Evolutionary conservation across 2,329 filamentous ascomycete genomes (phyloP).

Genomic region (Fusarium oxysporum): DNA sequence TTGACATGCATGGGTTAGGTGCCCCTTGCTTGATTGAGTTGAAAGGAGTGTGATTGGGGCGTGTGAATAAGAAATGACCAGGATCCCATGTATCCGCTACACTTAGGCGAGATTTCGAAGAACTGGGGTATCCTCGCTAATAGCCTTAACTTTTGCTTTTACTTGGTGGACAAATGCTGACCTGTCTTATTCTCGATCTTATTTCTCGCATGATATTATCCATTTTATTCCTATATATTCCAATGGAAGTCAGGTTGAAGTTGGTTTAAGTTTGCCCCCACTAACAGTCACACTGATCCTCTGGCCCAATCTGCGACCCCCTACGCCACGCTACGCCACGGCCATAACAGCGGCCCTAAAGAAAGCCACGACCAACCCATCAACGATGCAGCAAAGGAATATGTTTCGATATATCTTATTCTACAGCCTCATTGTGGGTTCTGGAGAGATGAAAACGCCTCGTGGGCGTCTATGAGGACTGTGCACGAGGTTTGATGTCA

Average conservation of each 20-base stretch:
- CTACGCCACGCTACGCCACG: slow-evolving; percentile 34
- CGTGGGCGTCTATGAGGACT: slow-evolving; percentile 1
- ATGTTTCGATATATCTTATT: slow-evolving; percentile 15
- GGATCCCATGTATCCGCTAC: slow-evolving; percentile 20
- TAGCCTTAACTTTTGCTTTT: slow-evolving; percentile 2
- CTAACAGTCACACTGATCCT: slow-evolving; percentile 29
- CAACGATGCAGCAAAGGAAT: slow-evolving; percentile 7
- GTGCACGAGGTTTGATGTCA: slow-evolving; percentile 1
- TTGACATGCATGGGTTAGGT: slow-evolving; percentile 11
- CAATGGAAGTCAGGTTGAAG: slow-evolving; percentile 28
- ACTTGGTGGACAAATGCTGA: slow-evolving; percentile 8
- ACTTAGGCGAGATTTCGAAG: slow-evolving; percentile 25
- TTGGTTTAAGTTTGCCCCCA: slow-evolving; percentile 34
- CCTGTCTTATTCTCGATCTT: background rate
- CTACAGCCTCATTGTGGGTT: slow-evolving; percentile 20
- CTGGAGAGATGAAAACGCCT: slow-evolving; percentile 21
- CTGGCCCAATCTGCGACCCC: slow-evolving; percentile 46
- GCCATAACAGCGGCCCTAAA: slow-evolving; percentile 30
- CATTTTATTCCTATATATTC: background rate
- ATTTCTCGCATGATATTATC: slow-evolving; percentile 4
- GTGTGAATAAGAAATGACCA: slow-evolving; percentile 21
- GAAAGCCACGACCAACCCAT: slow-evolving; percentile 30
- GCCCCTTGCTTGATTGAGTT: slow-evolving; percentile 20
- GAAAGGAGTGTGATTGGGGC: slow-evolving; percentile 25
- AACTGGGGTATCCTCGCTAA: slow-evolving; percentile 14